Conservation (phyloP, 176 grass and related monocot genomes). For the Echinochloa phyllopogon region DNA sequence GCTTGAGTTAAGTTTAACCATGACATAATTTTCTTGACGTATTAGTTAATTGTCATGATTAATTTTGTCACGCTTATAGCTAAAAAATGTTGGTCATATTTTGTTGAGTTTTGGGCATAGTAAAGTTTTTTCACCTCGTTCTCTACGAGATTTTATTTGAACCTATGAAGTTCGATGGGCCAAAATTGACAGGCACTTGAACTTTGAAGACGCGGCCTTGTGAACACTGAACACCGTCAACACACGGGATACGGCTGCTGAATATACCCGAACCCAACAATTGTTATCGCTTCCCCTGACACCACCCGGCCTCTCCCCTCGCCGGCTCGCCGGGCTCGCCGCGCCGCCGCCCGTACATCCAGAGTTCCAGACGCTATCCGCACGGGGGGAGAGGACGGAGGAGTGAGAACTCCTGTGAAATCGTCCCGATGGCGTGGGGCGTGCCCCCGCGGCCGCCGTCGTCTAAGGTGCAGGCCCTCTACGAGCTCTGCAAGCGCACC, state of each 20-base stretch:
- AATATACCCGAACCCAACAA: background rate
- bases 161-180: background rate
- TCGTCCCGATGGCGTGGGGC: slow-evolving; percentile 43
- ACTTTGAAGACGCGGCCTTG: background rate
- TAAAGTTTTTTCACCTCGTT: no score
- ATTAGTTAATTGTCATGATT: no score
- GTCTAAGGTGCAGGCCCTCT: slow-evolving; percentile 63
- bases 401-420: no score
- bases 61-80: no score
- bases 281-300: background rate
- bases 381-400: background rate
- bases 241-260: background rate
- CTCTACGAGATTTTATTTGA: no score
- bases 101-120: no score
- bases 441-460: slow-evolving; percentile 35
- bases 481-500: slow-evolving; percentile 77
- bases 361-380: background rate
- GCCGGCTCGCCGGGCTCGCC: background rate
- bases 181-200: background rate
- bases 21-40: no score
- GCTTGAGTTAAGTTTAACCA: no score
- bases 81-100: no score
- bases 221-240: no score
- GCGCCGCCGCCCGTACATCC: background rate
- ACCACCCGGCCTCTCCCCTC: background rate